Base-by-base conservation (phyloP, 495 filamentous ascomycete species). In the Hypoxylon subgilvum region DNA sequence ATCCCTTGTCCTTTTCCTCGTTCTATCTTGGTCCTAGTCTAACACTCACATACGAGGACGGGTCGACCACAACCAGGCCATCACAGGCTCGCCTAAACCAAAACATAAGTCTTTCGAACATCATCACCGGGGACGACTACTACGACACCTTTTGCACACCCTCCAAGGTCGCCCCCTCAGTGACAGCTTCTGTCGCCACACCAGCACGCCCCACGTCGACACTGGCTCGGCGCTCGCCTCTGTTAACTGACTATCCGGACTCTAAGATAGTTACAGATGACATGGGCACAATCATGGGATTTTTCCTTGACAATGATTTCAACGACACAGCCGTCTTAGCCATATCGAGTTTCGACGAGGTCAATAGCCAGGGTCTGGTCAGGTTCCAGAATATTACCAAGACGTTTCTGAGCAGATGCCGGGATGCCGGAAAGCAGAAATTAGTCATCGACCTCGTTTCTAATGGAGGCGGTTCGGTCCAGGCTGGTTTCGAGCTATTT, bases 401-500 rank as follows among this genome's bases (percentile, higher is more conserved):
- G 17, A 43, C 63, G 0, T 80, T 82, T 62, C 59, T 83, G 14
- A 46, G 54, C 6, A 49, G 65, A 28, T 68, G 72, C 38, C 63
- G 67, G 52, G 63, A 52, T 3, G 60, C 71, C 5, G 72, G 70
- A 5, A 82, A 79, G 57, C 75, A 69, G 41, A 78, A 77, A 44
- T 65, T 86, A 2, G 65, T 86, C 22, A 80, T 86, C 41, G 83
- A 87, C 50, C 54, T 87, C 1, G 69, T 77, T 1, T 63, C 68
- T n/a, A 87, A 87, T 58, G 69, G 67, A 0, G 83, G 83, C n/a
- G 84, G 84, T 12, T 69, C 64, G 23, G 72, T 82, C 32, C 51
- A 76, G 21, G 70, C 73, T 3, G 75, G 72, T 6, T 76, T 76
- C 34, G 79, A 79, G 44, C 69, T 81, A n/a, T 72, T 79, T 38